Evolutionary conservation across 2,329 filamentous ascomycete species (phyloP).

Genomic region (Cadophora gregata): DNA sequence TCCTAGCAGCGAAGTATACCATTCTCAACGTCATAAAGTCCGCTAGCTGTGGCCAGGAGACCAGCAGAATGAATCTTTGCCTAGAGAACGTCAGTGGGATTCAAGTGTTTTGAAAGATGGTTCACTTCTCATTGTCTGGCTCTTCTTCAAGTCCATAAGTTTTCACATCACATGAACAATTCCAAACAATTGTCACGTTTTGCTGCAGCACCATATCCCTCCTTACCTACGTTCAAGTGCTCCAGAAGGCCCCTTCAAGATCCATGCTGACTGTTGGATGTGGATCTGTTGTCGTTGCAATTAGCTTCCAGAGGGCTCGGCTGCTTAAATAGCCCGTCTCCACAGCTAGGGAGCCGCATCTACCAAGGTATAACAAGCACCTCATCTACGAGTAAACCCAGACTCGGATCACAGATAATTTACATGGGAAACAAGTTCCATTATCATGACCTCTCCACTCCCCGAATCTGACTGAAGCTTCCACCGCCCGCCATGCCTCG

Average conservation of each 20-base stretch:
- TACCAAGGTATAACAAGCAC: not conserved
- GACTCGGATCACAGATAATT: not conserved
- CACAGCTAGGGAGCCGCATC: slow-evolving; percentile 13
- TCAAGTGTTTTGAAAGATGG: not conserved
- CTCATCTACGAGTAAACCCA: no score
- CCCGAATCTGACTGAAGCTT: not conserved
- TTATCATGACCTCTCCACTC: slow-evolving; percentile 12
- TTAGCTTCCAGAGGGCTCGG: slow-evolving; percentile 12
- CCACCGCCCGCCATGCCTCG: slow-evolving; percentile 34
- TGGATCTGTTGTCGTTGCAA: not conserved
- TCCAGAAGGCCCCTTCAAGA: not conserved
- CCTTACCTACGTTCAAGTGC: not conserved
- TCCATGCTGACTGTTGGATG: not conserved
- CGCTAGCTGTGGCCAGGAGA: not conserved
- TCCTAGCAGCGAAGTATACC: not conserved
- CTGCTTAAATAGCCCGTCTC: slow-evolving; percentile 4
- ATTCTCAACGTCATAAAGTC: not conserved
- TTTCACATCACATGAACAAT: not conserved
- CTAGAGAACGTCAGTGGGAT: not conserved
- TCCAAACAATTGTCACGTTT: not conserved
- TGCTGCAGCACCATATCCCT: not conserved
- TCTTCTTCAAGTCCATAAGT: not conserved
- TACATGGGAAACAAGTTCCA: not conserved
- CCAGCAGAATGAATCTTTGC: not conserved
- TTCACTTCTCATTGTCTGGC: not conserved